These are phyloP conservation scores for Apiospora malaysiana DNA, from an alignment of 2,329 filamentous ascomycete genomes.

Conservation along the genomic window DNA sequence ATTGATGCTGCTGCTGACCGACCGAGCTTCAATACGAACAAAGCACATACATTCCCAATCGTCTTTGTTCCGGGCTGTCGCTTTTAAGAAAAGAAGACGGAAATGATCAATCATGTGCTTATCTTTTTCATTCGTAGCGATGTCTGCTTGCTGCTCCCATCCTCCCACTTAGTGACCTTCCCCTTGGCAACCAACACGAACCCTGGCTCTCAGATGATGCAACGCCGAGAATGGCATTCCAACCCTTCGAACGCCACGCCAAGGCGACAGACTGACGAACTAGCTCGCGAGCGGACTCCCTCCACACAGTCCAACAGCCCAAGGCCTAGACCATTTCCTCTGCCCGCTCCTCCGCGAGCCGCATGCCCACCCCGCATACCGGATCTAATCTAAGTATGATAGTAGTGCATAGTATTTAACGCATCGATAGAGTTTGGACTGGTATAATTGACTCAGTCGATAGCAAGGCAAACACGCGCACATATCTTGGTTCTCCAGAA, in stretches of 20 bases:
- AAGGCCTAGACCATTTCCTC: not conserved
- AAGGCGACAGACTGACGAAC: not conserved
- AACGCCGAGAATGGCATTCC: slow-evolving; percentile 1
- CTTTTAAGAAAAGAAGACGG: not conserved
- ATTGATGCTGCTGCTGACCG: not conserved
- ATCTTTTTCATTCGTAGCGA: not conserved
- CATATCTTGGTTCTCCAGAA: not conserved
- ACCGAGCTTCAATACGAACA: not conserved
- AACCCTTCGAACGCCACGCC: slow-evolving; percentile 16
- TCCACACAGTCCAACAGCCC: not conserved
- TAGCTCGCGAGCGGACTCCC: not conserved
- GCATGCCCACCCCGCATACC: not conserved
- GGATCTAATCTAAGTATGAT: not conserved
- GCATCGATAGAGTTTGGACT: slow-evolving; percentile 1
- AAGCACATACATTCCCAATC: not conserved
- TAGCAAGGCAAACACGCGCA: not conserved
- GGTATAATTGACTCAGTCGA: not conserved
- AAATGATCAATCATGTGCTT: not conserved
- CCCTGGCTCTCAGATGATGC: slow-evolving; percentile 9
- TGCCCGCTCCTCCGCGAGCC: not conserved
- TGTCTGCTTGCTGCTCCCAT: not conserved
- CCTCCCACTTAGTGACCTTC: too few species aligned
- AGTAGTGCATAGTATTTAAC: too few species aligned
- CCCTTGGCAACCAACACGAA: not conserved
- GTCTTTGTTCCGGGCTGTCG: not conserved